Base-by-base conservation (phyloP, 2,329 filamentous ascomycete species). In the Hypoxylon sp. region DNA sequence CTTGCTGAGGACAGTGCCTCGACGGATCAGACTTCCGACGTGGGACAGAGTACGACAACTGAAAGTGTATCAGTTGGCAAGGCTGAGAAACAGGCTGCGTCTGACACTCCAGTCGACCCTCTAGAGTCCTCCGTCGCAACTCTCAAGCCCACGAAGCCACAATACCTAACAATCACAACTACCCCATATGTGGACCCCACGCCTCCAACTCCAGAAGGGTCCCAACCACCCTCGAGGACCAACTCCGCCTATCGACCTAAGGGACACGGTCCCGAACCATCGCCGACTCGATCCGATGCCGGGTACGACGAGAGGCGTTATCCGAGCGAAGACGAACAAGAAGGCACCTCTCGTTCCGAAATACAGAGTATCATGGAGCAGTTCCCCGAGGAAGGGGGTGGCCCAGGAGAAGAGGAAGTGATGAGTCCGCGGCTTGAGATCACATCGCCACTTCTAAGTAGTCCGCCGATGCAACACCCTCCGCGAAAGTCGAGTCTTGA, bases 281-380 rank as follows among this genome's bases (percentile, higher is more conserved):
- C 88, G 5, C 87, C 87, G 3, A 85, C 86, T 1, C 81, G 84
- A 64, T 87, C 87, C 31, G 85, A 88, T 73, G 82, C 82, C 31
- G 85, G 81, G 5, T 86, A 87, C 69, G 88, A 91, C 56, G 88
- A 90, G 55, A 87, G 84, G 72, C 81, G 81, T 65, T 85, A 85
- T 59, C 72, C 83, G 37, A 90, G 85, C 73, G 89, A 90, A 75
- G 89, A 90, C 75, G 86, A 89, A 60, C 87, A 88, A 22, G 90
- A 94, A 52, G 87, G 88, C 55, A 89, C 89, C 56, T 93, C 92
- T 1, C 88, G 89, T 65, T 91, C 91, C 5, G 96, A 99, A 82
- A 98, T 99, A 67, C 93, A 98, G 81, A 97, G 88, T 78, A 98
- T 99, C 78, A 98, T 99, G 93, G 93, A 94, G 70, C 96, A 98